Evolutionary conservation across 768 basidiomycete genomes (phyloP).

Genomic region (Psilocybe azurescens): DNA sequence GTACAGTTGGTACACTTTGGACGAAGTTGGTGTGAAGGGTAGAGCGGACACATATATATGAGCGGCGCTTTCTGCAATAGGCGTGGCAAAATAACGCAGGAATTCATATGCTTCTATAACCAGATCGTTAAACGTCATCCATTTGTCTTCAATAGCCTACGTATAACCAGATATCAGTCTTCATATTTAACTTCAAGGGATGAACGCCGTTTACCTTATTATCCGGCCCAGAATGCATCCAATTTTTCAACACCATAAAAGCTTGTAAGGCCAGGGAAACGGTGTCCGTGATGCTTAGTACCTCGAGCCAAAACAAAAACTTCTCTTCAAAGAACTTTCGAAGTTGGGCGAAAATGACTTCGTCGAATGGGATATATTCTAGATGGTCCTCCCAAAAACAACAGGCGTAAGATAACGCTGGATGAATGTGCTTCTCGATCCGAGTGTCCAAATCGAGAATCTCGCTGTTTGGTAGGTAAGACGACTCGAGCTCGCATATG

Average conservation of each 20-base stretch:
- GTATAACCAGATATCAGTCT: not conserved
- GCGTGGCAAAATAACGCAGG: constrained; percentile 30
- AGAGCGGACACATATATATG: constrained; percentile 46
- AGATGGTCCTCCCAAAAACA: constrained; percentile 40
- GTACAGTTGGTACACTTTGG: constrained; percentile 25
- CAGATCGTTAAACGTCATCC: not conserved
- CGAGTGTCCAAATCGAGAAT: constrained; percentile 21
- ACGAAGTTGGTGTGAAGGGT: constrained; percentile 33
- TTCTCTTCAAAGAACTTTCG: constrained; percentile 17
- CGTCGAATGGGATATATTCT: constrained; percentile 5
- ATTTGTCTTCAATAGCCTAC: not conserved
- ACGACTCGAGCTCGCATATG: not conserved
- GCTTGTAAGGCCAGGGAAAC: not conserved
- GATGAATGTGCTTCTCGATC: constrained; percentile 30
- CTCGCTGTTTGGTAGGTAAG: constrained; percentile 8
- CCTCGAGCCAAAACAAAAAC: constrained; percentile 45
- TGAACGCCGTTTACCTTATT: not conserved
- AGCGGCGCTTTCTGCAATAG: constrained; percentile 36
- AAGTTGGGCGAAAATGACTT: constrained; percentile 18
- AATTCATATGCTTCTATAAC: constrained; percentile 34
- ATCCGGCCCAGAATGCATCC: not conserved
- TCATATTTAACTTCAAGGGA: too few relatives aligned
- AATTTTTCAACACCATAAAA: constrained; percentile 5
- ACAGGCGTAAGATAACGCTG: constrained; percentile 39
- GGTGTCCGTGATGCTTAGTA: constrained; percentile 28